Percentiles rank a stretch among this genome's conserved stretches.
Evolutionary conservation across 306 rosid species (phyloP).

Genomic region (Inga oerstediana): DNA sequence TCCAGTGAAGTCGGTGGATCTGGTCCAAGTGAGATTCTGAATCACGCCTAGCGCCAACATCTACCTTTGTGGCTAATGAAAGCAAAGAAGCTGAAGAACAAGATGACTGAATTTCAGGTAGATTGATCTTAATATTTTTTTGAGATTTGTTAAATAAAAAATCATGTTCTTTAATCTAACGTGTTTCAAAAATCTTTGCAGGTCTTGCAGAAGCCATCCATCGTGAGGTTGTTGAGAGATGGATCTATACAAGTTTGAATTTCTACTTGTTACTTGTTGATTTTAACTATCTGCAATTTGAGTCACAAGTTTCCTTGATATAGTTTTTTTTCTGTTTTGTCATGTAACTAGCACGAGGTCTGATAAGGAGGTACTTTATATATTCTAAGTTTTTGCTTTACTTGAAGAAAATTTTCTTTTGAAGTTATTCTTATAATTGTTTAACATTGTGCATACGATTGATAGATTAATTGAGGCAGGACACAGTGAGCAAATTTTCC

Average conservation of each 20-base stretch:
- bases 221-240: slow-evolving; percentile 89
- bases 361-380: no score
- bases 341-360: no score
- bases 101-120: slow-evolving; percentile 91
- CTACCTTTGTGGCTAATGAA: no score
- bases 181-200: slow-evolving; percentile 39
- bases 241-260: slow-evolving; percentile 83
- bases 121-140: no score
- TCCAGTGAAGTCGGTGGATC: neutral
- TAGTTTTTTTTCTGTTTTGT: neutral
- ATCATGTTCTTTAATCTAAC: slow-evolving; percentile 14
- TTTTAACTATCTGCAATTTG: slow-evolving; percentile 35
- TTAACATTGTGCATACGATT: no score
- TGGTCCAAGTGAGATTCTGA: slow-evolving; percentile 40
- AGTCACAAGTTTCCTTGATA: slow-evolving; percentile 27
- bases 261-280: slow-evolving; percentile 13
- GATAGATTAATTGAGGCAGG: no score
- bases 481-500: no score
- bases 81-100: slow-evolving; percentile 92
- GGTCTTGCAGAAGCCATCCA: slow-evolving; percentile 82
- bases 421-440: no score
- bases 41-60: no score
- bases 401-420: no score
- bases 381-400: no score
- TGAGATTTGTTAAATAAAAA: no score